Evolutionary conservation across 116 monocot genomes (phyloP).

Genomic region (Cymodocea nodosa): DNA sequence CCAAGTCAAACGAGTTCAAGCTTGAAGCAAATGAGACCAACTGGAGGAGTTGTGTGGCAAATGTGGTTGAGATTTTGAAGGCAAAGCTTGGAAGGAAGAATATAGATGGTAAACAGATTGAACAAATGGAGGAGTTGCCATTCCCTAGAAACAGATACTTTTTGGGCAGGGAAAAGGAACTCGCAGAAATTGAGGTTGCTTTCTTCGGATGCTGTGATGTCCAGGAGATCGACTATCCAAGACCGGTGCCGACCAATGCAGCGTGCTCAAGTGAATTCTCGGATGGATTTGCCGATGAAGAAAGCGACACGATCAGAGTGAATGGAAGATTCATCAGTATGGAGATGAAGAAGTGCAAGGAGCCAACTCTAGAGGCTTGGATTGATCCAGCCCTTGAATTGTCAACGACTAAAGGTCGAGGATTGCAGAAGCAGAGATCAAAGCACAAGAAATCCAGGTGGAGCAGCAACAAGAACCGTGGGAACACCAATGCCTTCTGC

Average conservation of each 20-base stretch:
- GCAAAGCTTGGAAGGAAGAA: constrained; percentile 61
- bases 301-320: constrained; percentile 45
- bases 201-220: constrained; percentile 62
- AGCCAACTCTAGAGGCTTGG: constrained; percentile 86
- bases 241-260: constrained; percentile 13
- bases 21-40: constrained; percentile 65
- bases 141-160: constrained; percentile 56
- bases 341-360: constrained; percentile 74
- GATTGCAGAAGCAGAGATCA: constrained; percentile 57
- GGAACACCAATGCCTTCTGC: constrained; percentile 34
- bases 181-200: constrained; percentile 53
- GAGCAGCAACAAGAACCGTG: constrained; percentile 19
- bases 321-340: constrained; percentile 57
- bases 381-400: constrained; percentile 52
- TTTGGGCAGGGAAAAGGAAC: constrained; percentile 78
- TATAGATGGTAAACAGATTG: constrained; percentile 12
- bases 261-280: constrained; percentile 37
- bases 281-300: constrained; percentile 81
- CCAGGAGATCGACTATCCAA: constrained; percentile 39
- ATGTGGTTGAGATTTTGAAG: constrained; percentile 34
- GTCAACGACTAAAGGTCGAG: constrained; percentile 26
- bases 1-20: constrained; percentile 40
- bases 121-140: constrained; percentile 40
- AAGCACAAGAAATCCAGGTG: constrained; percentile 51
- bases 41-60: constrained; percentile 62